A percentile compares a stretch with the other conserved stretches of the same genome.
Evolutionary conservation across 306 rosid species (phyloP).

Genomic region (Comarum palustre): DNA sequence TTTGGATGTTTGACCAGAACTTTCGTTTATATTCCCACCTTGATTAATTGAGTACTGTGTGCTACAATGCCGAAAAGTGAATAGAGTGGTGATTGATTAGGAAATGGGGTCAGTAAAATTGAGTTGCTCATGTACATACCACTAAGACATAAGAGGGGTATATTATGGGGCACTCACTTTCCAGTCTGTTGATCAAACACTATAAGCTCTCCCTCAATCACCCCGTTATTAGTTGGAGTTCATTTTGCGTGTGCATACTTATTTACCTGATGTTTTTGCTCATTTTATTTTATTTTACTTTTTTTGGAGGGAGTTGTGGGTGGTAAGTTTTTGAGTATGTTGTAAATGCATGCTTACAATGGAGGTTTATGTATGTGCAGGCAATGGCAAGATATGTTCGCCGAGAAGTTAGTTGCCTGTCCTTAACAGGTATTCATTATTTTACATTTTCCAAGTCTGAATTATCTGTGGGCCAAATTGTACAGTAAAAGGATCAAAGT

Average conservation of each 20-base stretch:
- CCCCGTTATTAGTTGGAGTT: background rate
- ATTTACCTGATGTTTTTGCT: background rate
- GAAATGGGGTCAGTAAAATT: background rate
- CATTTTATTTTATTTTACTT: background rate
- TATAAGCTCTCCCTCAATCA: background rate
- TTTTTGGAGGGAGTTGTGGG: background rate
- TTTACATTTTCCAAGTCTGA: background rate
- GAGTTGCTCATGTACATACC: background rate
- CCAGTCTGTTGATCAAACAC: background rate
- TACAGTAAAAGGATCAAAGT: background rate
- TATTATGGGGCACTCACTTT: background rate
- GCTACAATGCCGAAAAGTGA: slow-evolving; percentile 8
- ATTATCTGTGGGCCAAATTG: background rate
- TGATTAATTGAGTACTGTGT: background rate
- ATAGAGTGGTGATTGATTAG: background rate
- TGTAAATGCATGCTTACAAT: slow-evolving; percentile 6
- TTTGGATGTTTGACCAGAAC: background rate
- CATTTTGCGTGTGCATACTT: background rate
- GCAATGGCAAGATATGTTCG: slow-evolving; percentile 86
- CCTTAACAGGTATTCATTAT: slow-evolving; percentile 63
- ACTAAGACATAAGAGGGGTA: background rate
- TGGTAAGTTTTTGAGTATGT: background rate
- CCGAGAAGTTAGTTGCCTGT: slow-evolving; percentile 73
- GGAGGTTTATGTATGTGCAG: slow-evolving; percentile 38
- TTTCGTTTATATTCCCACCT: background rate